Evolutionary conservation across 305 asterid genomes (phyloP).

Genomic region (Fraxinus albicans): DNA sequence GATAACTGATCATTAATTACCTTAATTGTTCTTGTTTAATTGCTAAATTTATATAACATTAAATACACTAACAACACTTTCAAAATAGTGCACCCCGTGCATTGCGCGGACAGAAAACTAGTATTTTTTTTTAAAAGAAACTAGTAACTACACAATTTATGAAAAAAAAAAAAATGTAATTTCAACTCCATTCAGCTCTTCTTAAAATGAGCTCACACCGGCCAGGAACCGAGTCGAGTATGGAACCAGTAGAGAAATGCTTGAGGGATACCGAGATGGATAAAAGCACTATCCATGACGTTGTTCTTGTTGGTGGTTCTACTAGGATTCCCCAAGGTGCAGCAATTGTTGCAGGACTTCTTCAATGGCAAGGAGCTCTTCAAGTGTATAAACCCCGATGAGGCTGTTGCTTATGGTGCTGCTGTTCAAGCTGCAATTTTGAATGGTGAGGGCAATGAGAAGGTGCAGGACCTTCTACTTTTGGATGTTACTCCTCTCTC

Average conservation of each 20-base stretch:
- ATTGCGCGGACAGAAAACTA: no score
- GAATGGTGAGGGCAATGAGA: constrained; percentile 79
- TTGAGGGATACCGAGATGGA: constrained; percentile 80
- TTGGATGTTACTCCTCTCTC: no score
- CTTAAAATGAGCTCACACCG: no score
- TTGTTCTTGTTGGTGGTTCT: constrained; percentile 82
- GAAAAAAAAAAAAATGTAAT: no score
- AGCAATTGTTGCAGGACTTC: constrained; percentile 67
- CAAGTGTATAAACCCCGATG: constrained; percentile 84
- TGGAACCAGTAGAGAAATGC: constrained; percentile 82
- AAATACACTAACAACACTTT: no score
- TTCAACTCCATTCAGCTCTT: no score
- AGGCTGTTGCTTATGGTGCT: constrained; percentile 93
- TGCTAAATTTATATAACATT: no score
- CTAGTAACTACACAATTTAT: no score
- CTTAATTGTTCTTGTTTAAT: no score
- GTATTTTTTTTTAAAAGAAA: no score
- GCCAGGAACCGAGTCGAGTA: background rate
- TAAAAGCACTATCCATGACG: constrained; percentile 63
- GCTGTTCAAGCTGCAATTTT: constrained; percentile 85
- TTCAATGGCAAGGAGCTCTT: constrained; percentile 82
- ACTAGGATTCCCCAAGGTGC: constrained; percentile 78
- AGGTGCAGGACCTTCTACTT: constrained; percentile 30
- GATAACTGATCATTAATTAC: no score
- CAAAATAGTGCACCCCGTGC: no score